These are phyloP conservation scores for Starmerella cellae DNA, from an alignment of 805 yeast genomes.

Conservation along the genomic window DNA sequence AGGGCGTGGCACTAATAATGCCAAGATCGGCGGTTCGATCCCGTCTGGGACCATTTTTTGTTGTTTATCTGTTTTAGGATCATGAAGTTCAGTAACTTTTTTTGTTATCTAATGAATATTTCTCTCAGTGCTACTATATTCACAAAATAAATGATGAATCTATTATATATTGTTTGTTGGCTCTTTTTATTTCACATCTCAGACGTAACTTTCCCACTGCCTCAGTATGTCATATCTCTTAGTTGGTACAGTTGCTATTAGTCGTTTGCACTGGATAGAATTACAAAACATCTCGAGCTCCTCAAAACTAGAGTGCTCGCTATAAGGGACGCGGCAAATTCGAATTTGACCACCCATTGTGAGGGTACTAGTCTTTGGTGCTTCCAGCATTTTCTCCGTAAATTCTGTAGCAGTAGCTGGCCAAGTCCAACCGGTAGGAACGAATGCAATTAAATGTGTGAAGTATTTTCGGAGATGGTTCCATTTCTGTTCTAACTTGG, in stretches of 20 bases:
- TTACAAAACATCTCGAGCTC: conserved; percentile 60
- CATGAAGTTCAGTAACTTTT: too few relatives aligned
- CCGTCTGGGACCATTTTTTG: conserved; percentile 27
- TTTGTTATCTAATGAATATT: not conserved
- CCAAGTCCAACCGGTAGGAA: conserved; percentile 90
- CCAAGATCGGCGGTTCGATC: conserved; percentile 40
- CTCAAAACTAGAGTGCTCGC: conserved; percentile 83
- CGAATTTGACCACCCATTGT: conserved; percentile 29
- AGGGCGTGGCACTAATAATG: conserved; percentile 49
- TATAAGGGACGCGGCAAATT: conserved; percentile 63
- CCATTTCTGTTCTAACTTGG: conserved; percentile 37
- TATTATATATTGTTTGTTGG: too few relatives aligned
- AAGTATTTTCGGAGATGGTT: conserved; percentile 35
- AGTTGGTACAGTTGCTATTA: conserved; percentile 65
- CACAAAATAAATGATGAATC: too few relatives aligned
- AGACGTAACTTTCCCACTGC: conserved; percentile 17
- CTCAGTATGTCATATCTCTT: conserved; percentile 15
- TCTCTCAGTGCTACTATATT: not conserved
- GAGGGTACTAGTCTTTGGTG: conserved; percentile 8
- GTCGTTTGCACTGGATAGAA: conserved; percentile 35
- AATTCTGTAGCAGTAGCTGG: conserved; percentile 20
- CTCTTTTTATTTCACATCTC: too few relatives aligned
- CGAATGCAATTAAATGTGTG: conserved; percentile 53
- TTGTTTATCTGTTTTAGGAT: too few relatives aligned
- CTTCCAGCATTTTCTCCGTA: conserved; percentile 13